Evolutionary conservation across 257 asterid genomes (phyloP).

Genomic region (Scutellaria barbata): DNA sequence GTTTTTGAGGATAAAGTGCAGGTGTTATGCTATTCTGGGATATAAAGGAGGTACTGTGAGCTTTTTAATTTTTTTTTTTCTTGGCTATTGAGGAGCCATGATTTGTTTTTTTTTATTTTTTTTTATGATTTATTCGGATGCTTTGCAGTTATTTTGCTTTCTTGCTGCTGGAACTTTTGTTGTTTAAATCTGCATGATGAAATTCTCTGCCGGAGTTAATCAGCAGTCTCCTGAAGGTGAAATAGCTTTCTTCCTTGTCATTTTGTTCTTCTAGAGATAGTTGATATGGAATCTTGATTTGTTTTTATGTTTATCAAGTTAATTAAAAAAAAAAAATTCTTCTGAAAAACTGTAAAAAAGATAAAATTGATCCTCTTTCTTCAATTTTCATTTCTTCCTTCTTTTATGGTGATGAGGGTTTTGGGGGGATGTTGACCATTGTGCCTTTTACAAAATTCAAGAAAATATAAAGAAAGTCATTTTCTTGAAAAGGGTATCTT

Average conservation of each 20-base stretch:
- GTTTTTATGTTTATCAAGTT: constrained; percentile 7
- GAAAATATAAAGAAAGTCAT: neutral
- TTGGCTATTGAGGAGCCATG: neutral
- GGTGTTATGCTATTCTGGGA: constrained; percentile 42
- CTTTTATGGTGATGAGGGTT: constrained; percentile 6
- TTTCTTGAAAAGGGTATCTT: constrained; percentile 22
- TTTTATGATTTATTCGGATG: constrained; percentile 28
- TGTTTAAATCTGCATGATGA: constrained; percentile 58
- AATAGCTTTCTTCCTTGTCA: constrained; percentile 17
- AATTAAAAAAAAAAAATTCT: neutral
- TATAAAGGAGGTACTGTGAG: constrained; percentile 36
- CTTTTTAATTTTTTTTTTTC: constrained; percentile 17
- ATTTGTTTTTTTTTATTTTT: constrained; percentile 17
- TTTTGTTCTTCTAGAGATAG: constrained; percentile 22
- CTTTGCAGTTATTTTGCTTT: constrained; percentile 37
- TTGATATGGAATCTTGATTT: constrained; percentile 29
- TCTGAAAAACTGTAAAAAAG: constrained; percentile 26
- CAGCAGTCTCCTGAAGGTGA: constrained; percentile 76
- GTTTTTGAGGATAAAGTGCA: constrained; percentile 31
- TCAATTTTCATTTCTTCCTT: constrained; percentile 19
- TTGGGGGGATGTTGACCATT: constrained; percentile 20
- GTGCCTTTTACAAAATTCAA: constrained; percentile 4
- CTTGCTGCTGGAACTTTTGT: constrained; percentile 31
- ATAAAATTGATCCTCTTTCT: constrained; percentile 22
- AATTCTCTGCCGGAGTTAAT: constrained; percentile 52